phyloP scores from a whole-genome alignment of 2,329 filamentous ascomycete species.

The Malbranchea zuffiana region DNA sequence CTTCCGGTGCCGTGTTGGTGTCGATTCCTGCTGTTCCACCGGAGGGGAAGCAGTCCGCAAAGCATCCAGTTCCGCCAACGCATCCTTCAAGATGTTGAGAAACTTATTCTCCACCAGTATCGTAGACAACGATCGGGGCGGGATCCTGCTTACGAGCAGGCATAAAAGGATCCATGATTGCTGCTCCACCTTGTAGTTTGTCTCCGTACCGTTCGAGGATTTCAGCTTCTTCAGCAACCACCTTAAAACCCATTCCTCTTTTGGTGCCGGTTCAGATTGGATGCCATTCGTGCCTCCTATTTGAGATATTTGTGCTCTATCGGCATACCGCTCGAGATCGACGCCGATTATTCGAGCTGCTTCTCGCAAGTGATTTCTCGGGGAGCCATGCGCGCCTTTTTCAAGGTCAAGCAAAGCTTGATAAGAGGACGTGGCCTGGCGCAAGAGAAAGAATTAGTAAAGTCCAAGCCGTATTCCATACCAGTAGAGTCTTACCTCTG shows the following conservation, averaged over 20 bases:
- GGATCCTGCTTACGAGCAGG: conserved; percentile 58
- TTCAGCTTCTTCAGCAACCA: conserved; percentile 55
- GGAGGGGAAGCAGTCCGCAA: not conserved
- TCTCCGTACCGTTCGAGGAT: conserved; percentile 25
- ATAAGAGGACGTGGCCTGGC: conserved; percentile 31
- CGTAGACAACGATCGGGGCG: conserved; percentile 57
- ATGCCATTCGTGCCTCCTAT: not conserved
- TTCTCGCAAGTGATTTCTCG: conserved; percentile 29
- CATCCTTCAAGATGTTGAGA: conserved; percentile 52
- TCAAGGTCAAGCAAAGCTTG: conserved; percentile 37
- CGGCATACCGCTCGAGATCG: conserved; percentile 21
- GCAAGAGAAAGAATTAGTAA: conserved; percentile 7
- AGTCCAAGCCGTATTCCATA: not conserved
- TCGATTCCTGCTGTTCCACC: conserved; percentile 16
- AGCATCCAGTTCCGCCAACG: conserved; percentile 44
- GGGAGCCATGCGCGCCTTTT: conserved; percentile 31
- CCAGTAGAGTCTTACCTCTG: conserved; percentile 24
- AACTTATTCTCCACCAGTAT: conserved; percentile 62
- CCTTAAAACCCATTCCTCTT: conserved; percentile 55
- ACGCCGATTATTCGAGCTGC: conserved; percentile 35
- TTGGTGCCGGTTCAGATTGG: conserved; percentile 26
- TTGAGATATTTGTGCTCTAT: not conserved
- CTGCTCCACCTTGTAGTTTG: conserved; percentile 34
- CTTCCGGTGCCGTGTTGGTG: conserved; percentile 25
- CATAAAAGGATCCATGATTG: conserved; percentile 45